phyloP scores from a whole-genome alignment of 768 basidiomycete species.

The Tremella fuciformis region DNA sequence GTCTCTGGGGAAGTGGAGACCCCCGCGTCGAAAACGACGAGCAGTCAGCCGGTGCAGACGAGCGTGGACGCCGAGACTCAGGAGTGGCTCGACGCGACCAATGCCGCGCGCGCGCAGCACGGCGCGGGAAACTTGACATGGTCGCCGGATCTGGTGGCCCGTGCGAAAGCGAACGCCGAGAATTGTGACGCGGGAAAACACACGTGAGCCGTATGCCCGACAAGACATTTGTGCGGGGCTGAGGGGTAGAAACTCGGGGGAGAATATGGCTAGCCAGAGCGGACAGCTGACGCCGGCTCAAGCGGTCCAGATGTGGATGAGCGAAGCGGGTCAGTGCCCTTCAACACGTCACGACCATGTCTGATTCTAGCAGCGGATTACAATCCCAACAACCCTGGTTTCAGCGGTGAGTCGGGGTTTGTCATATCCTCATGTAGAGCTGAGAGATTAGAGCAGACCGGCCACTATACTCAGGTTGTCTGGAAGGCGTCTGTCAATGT shows the following conservation, averaged over 20 bases:
- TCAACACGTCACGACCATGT: not conserved
- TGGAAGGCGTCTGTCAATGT: conserved; percentile 12
- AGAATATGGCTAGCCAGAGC: conserved; percentile 22
- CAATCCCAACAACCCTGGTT: conserved; percentile 11
- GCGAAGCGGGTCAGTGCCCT: conserved; percentile 10
- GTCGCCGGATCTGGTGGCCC: conserved; percentile 13
- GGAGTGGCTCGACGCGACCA: conserved; percentile 16
- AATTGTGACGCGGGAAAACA: conserved; percentile 16
- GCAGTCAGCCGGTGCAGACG: not conserved
- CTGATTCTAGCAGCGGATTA: conserved; percentile 7
- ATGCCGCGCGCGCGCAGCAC: conserved; percentile 11
- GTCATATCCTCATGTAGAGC: no score
- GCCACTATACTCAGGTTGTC: conserved; percentile 22
- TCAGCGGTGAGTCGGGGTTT: conserved; percentile 11
- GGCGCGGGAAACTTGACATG: conserved; percentile 15
- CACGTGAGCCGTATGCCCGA: conserved; percentile 6
- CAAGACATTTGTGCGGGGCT: no score
- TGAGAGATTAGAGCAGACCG: conserved; percentile 9
- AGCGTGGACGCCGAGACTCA: not conserved
- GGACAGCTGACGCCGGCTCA: conserved; percentile 12
- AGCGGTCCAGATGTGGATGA: conserved; percentile 21
- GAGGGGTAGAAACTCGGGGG: conserved; percentile 16
- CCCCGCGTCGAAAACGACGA: not conserved
- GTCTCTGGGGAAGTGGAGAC: not conserved
- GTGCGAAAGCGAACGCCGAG: conserved; percentile 17